Conservation (phyloP, 305 asterid genomes). For the Petunia hybrid region DNA sequence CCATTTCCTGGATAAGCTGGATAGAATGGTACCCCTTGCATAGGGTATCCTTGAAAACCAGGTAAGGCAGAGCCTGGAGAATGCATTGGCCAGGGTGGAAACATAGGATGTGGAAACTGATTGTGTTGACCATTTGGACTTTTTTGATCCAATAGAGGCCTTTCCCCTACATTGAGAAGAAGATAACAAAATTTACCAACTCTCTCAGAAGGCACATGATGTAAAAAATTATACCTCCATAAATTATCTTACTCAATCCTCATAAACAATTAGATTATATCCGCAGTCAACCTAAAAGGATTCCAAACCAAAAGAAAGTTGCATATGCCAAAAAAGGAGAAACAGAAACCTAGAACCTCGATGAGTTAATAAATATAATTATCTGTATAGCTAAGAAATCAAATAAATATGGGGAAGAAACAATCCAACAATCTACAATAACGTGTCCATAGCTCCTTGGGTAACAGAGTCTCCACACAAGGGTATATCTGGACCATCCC, state of each 20-base stretch:
- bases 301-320: background rate
- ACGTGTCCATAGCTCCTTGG: background rate
- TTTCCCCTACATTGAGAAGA: constrained; percentile 46
- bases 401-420: background rate
- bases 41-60: constrained; percentile 78
- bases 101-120: constrained; percentile 74
- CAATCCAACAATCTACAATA: constrained; percentile 5
- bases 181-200: constrained; percentile 30
- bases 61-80: constrained; percentile 69
- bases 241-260: constrained; percentile 22
- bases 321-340: background rate
- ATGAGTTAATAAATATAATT: constrained; percentile 27
- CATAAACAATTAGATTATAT: constrained; percentile 14
- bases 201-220: background rate
- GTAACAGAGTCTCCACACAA: background rate
- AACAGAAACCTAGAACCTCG: constrained; percentile 15
- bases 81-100: constrained; percentile 86
- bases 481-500: constrained; percentile 19
- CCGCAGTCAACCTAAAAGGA: constrained; percentile 20
- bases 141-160: constrained; percentile 56
- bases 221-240: constrained; percentile 4
- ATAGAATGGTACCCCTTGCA: constrained; percentile 93
- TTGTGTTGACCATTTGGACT: constrained; percentile 67
- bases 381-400: background rate
- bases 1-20: constrained; percentile 70